Base-by-base conservation (phyloP, 495 filamentous ascomycete species). In the Articulospora tetracladia region DNA sequence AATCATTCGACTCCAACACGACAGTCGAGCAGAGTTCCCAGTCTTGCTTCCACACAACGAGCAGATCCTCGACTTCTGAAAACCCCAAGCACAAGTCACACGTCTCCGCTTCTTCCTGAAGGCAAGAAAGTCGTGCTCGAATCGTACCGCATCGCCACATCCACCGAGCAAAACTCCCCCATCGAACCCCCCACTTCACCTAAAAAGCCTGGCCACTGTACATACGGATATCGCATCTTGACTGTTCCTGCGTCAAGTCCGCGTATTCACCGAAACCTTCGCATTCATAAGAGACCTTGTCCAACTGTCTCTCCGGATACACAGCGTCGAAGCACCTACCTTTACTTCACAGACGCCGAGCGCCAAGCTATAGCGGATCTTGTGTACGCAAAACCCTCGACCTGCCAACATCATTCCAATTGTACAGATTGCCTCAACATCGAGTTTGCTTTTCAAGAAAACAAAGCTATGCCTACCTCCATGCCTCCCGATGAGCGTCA, bases 401-500 rank as follows among this genome's bases (percentile, higher is more conserved):
- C 39, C 39, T 44, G 39, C 39, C 3, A 44, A 15, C 19, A 36
- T 15, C 59, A 61, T 39, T 2, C 23, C 17, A 59, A 66, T 26
- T 66, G 64, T 57, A 57, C 53, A 12, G 64, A 60, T 15, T 67
- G 60, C 28, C 24, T 11, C 19, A 23, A 63, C 41, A 47, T 34
- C 13, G 30, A 63, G 41, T 63, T 36, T 50, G 48, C 61, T 23
- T 57, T 51, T 36, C 12, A 53, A 26, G 53, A 67, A 49, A 52
- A 49, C 7, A 57, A 58, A 57, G 39, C 41, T 39, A 60, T 67
- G 60, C 47, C 60, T 58, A 61, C 57, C 39, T 19, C 53, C 4
- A 62, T 67, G 44, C n/a, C 66, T 15, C 59, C 54, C 8, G 66
- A 68, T 27, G 66, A 68, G 48, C 66, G 66, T n/a, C 44, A 62